Evolutionary conservation across 331 rosid genomes (phyloP).

Genomic region (Cydonia oblonga): DNA sequence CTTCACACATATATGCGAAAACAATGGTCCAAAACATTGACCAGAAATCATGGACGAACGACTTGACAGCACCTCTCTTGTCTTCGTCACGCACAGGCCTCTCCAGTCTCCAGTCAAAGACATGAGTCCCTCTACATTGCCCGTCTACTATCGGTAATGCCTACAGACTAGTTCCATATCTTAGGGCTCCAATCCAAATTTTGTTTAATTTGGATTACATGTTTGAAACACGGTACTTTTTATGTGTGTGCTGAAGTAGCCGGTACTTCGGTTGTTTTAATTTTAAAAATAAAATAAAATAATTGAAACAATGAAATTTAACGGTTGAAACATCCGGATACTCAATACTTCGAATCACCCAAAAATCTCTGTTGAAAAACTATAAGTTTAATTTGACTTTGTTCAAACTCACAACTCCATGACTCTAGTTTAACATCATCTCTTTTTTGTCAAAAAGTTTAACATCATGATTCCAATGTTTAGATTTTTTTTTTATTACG

Average conservation of each 20-base stretch:
- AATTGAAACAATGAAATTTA: too few species aligned
- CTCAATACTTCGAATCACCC: too few species aligned
- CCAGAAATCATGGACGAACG: constrained; percentile 27
- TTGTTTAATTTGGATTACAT: background rate
- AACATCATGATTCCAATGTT: background rate
- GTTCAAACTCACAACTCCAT: background rate
- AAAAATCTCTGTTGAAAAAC: background rate
- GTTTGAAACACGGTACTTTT: background rate
- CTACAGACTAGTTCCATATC: background rate
- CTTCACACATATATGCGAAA: background rate
- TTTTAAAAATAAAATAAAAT: too few species aligned
- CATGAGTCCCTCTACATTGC: background rate
- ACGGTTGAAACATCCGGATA: too few species aligned
- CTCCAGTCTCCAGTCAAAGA: background rate
- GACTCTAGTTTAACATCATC: background rate
- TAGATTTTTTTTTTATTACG: background rate
- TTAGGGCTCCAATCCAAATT: background rate
- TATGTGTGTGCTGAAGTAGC: too few species aligned
- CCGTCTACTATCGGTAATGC: background rate
- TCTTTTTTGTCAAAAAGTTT: too few species aligned
- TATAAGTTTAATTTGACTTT: background rate
- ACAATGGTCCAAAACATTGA: constrained; percentile 21
- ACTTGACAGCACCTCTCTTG: constrained; percentile 8
- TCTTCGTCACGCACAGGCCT: constrained; percentile 10
- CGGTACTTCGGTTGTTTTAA: too few species aligned